Evolutionary conservation across 768 basidiomycete species (phyloP).

Genomic region (Mycena capillaripes): DNA sequence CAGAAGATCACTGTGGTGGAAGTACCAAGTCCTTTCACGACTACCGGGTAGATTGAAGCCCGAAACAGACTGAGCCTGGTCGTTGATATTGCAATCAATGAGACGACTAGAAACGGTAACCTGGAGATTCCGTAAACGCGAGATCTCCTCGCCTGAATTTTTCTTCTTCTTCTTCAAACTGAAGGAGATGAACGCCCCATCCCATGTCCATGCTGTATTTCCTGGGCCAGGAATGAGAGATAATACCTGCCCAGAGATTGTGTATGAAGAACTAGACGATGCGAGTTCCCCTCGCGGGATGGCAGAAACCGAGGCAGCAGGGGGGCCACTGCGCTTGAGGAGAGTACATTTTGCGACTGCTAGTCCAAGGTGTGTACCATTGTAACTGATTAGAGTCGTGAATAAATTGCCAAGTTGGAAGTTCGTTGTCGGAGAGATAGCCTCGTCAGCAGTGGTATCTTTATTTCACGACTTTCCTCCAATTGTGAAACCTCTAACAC

Average conservation of each 20-base stretch:
- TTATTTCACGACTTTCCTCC: constrained; percentile 33
- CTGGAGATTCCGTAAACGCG: background rate
- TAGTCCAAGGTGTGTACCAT: background rate
- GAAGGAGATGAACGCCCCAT: constrained; percentile 8
- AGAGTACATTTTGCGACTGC: background rate
- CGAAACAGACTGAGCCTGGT: background rate
- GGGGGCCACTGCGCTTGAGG: background rate
- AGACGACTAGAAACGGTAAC: constrained; percentile 3
- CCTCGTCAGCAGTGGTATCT: background rate
- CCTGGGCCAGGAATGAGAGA: background rate
- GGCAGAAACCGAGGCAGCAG: background rate
- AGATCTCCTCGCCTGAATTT: background rate
- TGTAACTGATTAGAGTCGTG: background rate
- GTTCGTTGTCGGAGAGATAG: background rate
- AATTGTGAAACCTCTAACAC: constrained; percentile 36
- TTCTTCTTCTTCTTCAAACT: background rate
- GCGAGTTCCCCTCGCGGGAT: constrained; percentile 6
- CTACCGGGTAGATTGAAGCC: background rate
- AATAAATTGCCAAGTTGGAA: constrained; percentile 10
- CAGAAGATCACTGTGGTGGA: background rate
- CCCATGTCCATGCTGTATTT: background rate
- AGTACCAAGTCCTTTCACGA: constrained; percentile 14
- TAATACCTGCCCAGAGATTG: constrained; percentile 5
- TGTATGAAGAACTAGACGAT: background rate
- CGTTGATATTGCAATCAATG: background rate